These are phyloP conservation scores for Exophiala xenobiotica DNA, from an alignment of 2,329 filamentous ascomycete genomes.

Conservation along the genomic window DNA sequence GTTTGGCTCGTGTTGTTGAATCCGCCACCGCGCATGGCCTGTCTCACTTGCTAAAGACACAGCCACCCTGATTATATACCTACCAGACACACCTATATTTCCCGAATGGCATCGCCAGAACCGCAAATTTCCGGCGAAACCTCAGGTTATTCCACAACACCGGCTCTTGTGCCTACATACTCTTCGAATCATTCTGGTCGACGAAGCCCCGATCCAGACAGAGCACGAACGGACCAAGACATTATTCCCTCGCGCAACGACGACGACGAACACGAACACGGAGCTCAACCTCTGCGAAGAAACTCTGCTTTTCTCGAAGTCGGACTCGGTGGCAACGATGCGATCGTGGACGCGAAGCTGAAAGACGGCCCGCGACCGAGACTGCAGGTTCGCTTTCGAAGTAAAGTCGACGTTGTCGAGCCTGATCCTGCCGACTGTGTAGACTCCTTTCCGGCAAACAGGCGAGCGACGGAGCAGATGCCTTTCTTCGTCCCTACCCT, in stretches of 20 bases:
- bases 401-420: conserved; percentile 25
- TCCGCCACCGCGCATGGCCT: conserved; percentile 14
- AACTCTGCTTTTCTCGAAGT: conserved; percentile 30
- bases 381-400: conserved; percentile 26
- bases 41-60: conserved; percentile 18
- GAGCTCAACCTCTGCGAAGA: conserved; percentile 10
- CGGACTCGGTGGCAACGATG: conserved; percentile 27
- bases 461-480: conserved; percentile 8
- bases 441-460: background rate
- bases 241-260: conserved; percentile 12
- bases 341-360: conserved; percentile 27
- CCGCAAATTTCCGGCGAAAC: background rate
- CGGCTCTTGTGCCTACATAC: background rate
- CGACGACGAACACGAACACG: background rate
- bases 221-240: too few species aligned
- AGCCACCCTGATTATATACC: background rate
- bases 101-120: conserved; percentile 10
- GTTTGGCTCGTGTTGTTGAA: background rate
- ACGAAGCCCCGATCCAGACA: conserved; percentile 13
- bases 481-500: conserved; percentile 21
- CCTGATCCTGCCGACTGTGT: conserved; percentile 8
- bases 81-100: too few species aligned
- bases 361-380: conserved; percentile 19
- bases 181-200: conserved; percentile 6
- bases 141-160: conserved; percentile 9